Percentiles rank a stretch among this genome's conserved stretches.
Evolutionary conservation across 2,329 filamentous ascomycete genomes (phyloP).

Genomic region (Nemania serpens): DNA sequence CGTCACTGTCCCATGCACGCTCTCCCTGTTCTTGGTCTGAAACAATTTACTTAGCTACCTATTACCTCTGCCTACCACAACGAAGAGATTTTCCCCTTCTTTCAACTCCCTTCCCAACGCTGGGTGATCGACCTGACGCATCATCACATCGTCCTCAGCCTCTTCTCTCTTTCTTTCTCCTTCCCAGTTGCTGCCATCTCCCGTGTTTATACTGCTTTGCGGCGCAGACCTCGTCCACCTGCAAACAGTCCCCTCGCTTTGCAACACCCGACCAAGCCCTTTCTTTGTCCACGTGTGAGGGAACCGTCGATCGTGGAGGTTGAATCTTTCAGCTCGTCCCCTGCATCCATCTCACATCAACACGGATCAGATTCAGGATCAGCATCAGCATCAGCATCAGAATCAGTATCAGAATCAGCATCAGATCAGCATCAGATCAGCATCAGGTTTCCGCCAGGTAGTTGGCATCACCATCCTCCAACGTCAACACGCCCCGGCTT

Average conservation of each 20-base stretch:
- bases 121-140: constrained; percentile 37
- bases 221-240: constrained; percentile 21
- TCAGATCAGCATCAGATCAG: neutral
- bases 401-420: no score
- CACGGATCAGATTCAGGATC: neutral
- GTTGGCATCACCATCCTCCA: constrained; percentile 2
- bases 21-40: constrained; percentile 32
- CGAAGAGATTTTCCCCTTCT: constrained; percentile 30
- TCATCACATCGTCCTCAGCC: constrained; percentile 17
- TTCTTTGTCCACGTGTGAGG: constrained; percentile 36
- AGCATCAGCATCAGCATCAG: no score
- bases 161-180: constrained; percentile 24
- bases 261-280: constrained; percentile 19
- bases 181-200: constrained; percentile 13
- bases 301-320: constrained; percentile 22
- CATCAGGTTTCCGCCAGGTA: constrained; percentile 7
- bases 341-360: constrained; percentile 25
- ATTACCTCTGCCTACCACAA: constrained; percentile 23
- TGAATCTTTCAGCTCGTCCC: constrained; percentile 13
- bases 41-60: constrained; percentile 19
- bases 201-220: constrained; percentile 8
- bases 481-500: neutral
- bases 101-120: constrained; percentile 27
- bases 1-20: constrained; percentile 32
- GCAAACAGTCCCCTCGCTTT: constrained; percentile 33